Base-by-base conservation (phyloP, 1,284 basidiomycete species). In the Pterula multifida region DNA sequence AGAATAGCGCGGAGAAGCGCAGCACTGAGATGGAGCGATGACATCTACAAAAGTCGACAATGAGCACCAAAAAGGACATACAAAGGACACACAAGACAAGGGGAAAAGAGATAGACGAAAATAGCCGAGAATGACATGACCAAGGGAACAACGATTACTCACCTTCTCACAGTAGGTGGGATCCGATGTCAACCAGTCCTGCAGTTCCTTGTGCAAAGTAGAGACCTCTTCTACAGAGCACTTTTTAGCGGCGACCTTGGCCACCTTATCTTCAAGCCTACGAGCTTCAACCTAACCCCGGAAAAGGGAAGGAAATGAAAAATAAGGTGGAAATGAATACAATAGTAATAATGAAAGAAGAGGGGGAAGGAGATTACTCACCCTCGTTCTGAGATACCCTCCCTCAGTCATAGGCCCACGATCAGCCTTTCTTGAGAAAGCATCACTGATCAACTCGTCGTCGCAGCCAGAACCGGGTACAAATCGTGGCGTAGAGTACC, bases 191-290 rank as follows among this genome's bases (percentile, higher is more conserved):
- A 88, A 64, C 81, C 81, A 88, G 52, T 77, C 75, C 61, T 84
- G 73, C 53, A 88, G 71, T 66, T 87, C 85, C 59, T 77, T 74
- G 64, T 85, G 82, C 55, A 88, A 73, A 52, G 72, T 68, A 48
- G 78, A 74, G 45, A 88, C 81, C 68, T 88, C 85, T 63, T 88
- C 85, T 52, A 88, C 84, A 24, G 83, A 85, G 67, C 82, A 86
- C 71, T 85, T 86, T 76, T 84, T 85, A n/a, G 78, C 75, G 26
- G 85, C 85, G 57, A 87, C 79, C 59, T 75, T 76, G 52, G 79
- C 79, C 52, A 88, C 83, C 65, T 78, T 85, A 65, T 78, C 77
- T 65, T 88, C 85, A 50, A 88, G 70, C 55, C 75, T 68, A 39
- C 79, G 76, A 52, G 76, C 79, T 55, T 84, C 80, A 45, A 72